Evolutionary conservation across 768 basidiomycete species (phyloP).

Genomic region (Tylopilus subfusipes): DNA sequence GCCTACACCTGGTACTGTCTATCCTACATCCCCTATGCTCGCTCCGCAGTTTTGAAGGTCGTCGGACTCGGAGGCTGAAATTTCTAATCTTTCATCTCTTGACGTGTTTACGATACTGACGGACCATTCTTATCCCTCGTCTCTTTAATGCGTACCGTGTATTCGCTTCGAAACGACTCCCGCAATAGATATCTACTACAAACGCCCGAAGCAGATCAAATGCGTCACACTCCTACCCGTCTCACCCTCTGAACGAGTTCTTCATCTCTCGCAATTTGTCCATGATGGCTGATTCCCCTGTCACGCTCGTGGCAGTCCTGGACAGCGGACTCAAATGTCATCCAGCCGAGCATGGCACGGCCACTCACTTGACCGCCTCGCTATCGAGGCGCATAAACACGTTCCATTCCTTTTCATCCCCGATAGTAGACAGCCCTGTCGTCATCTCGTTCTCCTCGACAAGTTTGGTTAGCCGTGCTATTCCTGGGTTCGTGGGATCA

Average conservation of each 20-base stretch:
- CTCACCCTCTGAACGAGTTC: conserved; percentile 66
- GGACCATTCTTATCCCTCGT: not conserved
- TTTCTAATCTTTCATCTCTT: conserved; percentile 1
- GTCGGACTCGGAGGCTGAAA: conserved; percentile 56
- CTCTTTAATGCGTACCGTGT: not conserved
- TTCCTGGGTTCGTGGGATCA: conserved; percentile 57
- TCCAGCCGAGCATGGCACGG: not conserved
- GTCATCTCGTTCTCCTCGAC: conserved; percentile 59
- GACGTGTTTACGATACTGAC: conserved; percentile 7
- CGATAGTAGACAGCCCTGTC: conserved; percentile 83
- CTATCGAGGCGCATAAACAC: conserved; percentile 83
- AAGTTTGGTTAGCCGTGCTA: conserved; percentile 57
- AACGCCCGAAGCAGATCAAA: not conserved
- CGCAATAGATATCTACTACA: not conserved
- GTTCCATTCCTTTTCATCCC: conserved; percentile 93
- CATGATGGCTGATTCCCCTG: conserved; percentile 58
- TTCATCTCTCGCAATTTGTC: conserved; percentile 74
- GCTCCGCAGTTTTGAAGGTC: conserved; percentile 64
- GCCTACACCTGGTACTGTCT: conserved; percentile 89
- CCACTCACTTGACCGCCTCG: conserved; percentile 58
- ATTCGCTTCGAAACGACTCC: not conserved
- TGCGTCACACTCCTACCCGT: not conserved
- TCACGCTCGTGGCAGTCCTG: conserved; percentile 50
- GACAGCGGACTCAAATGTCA: not conserved
- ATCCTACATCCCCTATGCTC: conserved; percentile 90